phyloP scores from a whole-genome alignment of 495 filamentous ascomycete species.

The Aspergillus cavernicola region DNA sequence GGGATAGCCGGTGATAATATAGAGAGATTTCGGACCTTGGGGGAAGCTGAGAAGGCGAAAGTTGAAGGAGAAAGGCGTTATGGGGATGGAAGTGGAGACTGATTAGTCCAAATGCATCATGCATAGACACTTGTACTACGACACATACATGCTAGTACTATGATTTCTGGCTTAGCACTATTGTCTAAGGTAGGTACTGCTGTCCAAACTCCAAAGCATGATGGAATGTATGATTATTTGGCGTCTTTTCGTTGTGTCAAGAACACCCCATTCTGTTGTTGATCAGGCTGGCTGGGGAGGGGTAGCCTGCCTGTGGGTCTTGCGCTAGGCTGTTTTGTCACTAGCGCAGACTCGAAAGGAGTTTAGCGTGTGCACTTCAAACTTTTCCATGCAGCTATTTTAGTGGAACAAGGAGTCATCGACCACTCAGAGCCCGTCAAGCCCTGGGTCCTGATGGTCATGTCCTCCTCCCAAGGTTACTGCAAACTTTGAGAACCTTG shows the following conservation, averaged over 20 bases:
- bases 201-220: too few species aligned
- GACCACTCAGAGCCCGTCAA: too few species aligned
- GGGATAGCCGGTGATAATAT: slow-evolving; percentile 2
- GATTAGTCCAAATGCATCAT: slow-evolving; percentile 10
- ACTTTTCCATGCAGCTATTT: slow-evolving; percentile 6
- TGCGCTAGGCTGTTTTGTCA: not conserved
- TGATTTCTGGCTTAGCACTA: slow-evolving; percentile 1
- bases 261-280: too few species aligned
- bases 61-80: slow-evolving; percentile 1
- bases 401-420: not conserved
- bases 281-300: not conserved
- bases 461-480: not conserved
- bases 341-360: not conserved
- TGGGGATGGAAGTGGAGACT: slow-evolving; percentile 5
- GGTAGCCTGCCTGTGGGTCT: not conserved
- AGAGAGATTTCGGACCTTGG: not conserved
- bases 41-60: slow-evolving; percentile 1
- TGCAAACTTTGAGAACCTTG: not conserved
- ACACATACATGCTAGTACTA: slow-evolving; percentile 7
- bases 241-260: too few species aligned
- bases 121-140: slow-evolving; percentile 13
- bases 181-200: slow-evolving; percentile 2
- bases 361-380: slow-evolving; percentile 1
- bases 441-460: slow-evolving; percentile 4
- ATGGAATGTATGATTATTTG: too few species aligned